Evolutionary conservation across 208 protist species (phyloP), one percentile per base, ranked within the genome.

Genomic region (Lotmaria passim): DNA sequence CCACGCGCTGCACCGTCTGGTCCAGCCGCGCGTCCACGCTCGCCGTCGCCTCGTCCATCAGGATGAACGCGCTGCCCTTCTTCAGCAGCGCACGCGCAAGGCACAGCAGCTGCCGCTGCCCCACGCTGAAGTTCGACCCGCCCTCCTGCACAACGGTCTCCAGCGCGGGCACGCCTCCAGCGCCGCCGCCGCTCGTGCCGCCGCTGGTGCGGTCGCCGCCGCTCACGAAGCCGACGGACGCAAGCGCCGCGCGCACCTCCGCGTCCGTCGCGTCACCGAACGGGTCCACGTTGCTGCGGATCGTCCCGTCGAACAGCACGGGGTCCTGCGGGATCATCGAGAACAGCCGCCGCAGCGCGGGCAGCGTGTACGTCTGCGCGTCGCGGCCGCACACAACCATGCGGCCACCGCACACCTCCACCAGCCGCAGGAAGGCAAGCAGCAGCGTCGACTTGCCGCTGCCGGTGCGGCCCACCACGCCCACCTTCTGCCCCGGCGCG

Each of bases 271-370:
- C 15, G 12, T 67, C 11, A 15, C 51, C 64, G 68, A 87, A 85
- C 10, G 87, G 88, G 69, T 96, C 88, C 24, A 96, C 55, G 83
- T 96, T 96, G 36, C 69, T 69, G 48, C 81, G 80, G 58, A 93
- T 65, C 7, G 88, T 93, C 36, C 88, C 91, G 51, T 91, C 76
- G 60, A 94, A 94, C 69, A 94, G 77, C 34, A 93, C 63, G 10
- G 90, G 90, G 64, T 93, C 85, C 76, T 94, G 88, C 70, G 88
- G 91, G 48, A 96, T 88, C 82, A 94, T 88, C 26, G 87, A 82
- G 69, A 93, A 89, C 21, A 81, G 73, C 55, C 69, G 78, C 24
- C 89, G 85, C 75, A 91, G 75, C 69, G 72, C 70, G 0, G 73
- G 84, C 60, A 83, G 51, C 34, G 48, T 55, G 61, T 83, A 86